phyloP scores from a whole-genome alignment of 2,329 filamentous ascomycete genomes.

The Fusarium sp. region DNA sequence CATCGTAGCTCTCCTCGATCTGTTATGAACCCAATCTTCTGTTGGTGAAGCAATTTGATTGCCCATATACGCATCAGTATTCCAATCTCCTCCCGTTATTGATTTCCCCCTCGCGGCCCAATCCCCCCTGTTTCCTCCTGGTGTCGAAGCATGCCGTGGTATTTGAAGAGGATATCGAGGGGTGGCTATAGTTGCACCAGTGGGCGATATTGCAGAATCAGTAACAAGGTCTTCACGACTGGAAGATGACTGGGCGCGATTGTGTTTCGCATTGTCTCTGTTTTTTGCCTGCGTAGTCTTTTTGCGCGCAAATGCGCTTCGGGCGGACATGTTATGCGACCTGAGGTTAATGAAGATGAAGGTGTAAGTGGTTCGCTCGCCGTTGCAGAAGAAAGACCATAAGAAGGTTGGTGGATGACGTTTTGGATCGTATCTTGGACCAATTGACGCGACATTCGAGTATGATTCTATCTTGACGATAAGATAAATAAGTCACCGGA shows the following conservation, averaged over 20 bases:
- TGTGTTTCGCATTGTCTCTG: constrained; percentile 44
- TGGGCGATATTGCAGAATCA: constrained; percentile 56
- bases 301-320: constrained; percentile 72
- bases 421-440: background rate
- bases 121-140: constrained; percentile 9
- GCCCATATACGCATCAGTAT: constrained; percentile 46
- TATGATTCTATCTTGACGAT: background rate
- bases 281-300: constrained; percentile 67
- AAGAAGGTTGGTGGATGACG: background rate
- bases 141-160: constrained; percentile 11
- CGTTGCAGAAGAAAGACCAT: background rate
- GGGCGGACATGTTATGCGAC: constrained; percentile 65
- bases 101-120: constrained; percentile 22
- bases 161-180: constrained; percentile 58
- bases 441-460: background rate
- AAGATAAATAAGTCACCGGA: background rate
- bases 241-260: constrained; percentile 58
- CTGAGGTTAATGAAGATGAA: background rate
- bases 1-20: constrained; percentile 60
- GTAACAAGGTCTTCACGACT: constrained; percentile 59
- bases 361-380: constrained; percentile 3
- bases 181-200: constrained; percentile 59
- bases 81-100: constrained; percentile 39
- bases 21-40: constrained; percentile 62
- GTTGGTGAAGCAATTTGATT: constrained; percentile 45